Base-by-base conservation (phyloP, 2,329 filamentous ascomycete species). In the Orbilia ellipsospora region DNA sequence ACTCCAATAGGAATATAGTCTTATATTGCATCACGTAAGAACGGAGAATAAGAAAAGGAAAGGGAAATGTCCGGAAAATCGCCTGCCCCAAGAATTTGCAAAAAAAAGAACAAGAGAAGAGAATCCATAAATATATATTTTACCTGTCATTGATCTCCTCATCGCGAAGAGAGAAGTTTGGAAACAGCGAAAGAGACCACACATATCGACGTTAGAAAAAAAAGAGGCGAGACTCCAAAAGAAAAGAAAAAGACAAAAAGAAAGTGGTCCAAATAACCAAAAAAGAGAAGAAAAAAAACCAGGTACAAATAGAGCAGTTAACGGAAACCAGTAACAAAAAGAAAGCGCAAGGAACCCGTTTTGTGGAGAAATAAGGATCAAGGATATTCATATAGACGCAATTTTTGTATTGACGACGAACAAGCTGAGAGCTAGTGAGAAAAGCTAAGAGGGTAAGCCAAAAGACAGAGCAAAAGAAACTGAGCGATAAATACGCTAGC, bases 11-110 rank as follows among this genome's bases (percentile, higher is more conserved):
- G 31, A 36, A 36, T 36, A 36, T 36, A 36, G 10, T 36, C 51
- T 64, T 26, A 60, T 50, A 68, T 61, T 36, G 20, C 28, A 59
- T 55, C 51, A 55, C 36, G n/a, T 64, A 26, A 44, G n/a, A 12
- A 57, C 15, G 28, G 52, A 8, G 20, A 57, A 57, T 23, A 45
- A 57, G 26, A 51, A 36, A n/a, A 59, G 45, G 2, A 67, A 50
- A 48, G 45, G 51, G 50, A 23, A 56, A 66, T 40, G 45, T 44
- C 48, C 28, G 13, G 12, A 51, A 66, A 40, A 66, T 61, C 57
- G 57, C 57, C 57, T 50, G 44, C 20, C 20, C 57, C 42, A 20
- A 61, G 44, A 36, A 20, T 20, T n/a, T n/a, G 31, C n/a, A 51
- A 23, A 51, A 13, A 36, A 10, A 51, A 52, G 18, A 52, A 3